phyloP scores from a whole-genome alignment of 768 basidiomycete species.

The Candolleomyces efflorescens region DNA sequence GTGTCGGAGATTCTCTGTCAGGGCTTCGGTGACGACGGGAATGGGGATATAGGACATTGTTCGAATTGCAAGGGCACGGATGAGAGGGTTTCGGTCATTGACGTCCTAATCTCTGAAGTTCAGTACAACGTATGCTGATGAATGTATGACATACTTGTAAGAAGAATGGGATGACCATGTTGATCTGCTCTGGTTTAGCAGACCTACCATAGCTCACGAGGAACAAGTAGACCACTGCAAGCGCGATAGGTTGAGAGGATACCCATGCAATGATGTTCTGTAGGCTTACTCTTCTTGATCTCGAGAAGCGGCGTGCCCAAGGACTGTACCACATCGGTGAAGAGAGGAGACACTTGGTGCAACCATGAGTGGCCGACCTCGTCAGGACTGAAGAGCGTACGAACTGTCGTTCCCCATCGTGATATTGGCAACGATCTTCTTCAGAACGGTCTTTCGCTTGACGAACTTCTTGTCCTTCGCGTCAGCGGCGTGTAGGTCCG shows the following conservation, averaged over 20 bases:
- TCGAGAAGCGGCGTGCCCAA: slow-evolving; percentile 93
- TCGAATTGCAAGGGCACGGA: slow-evolving; percentile 94
- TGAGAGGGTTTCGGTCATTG: slow-evolving; percentile 92
- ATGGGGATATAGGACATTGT: slow-evolving; percentile 99
- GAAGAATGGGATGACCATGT: slow-evolving; percentile 86
- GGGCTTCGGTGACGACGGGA: slow-evolving; percentile 77
- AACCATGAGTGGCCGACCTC: slow-evolving; percentile 13
- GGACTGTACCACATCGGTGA: slow-evolving; percentile 94
- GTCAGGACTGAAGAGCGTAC: slow-evolving; percentile 32
- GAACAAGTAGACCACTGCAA: slow-evolving; percentile 93
- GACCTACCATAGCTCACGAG: slow-evolving; percentile 94
- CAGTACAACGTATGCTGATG: slow-evolving; percentile 1
- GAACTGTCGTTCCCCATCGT: slow-evolving; percentile 99
- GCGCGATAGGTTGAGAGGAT: slow-evolving; percentile 11
- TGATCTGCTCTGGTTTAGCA: slow-evolving; percentile 84
- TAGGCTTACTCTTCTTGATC: slow-evolving; percentile 91
- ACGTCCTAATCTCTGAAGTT: slow-evolving; percentile 65
- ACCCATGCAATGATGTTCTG: not conserved
- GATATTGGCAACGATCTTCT: slow-evolving; percentile 98
- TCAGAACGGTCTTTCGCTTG: slow-evolving; percentile 90
- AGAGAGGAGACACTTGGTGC: slow-evolving; percentile 81
- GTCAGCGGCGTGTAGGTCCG: slow-evolving; percentile 87
- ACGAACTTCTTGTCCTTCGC: slow-evolving; percentile 95
- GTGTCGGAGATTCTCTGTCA: slow-evolving; percentile 88
- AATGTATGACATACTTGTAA: slow-evolving; percentile 55